Percentiles rank a stretch among this genome's conserved stretches.
Evolutionary conservation across 352 stramenopile species (phyloP).

Genomic region (Pythium brachiatum): DNA sequence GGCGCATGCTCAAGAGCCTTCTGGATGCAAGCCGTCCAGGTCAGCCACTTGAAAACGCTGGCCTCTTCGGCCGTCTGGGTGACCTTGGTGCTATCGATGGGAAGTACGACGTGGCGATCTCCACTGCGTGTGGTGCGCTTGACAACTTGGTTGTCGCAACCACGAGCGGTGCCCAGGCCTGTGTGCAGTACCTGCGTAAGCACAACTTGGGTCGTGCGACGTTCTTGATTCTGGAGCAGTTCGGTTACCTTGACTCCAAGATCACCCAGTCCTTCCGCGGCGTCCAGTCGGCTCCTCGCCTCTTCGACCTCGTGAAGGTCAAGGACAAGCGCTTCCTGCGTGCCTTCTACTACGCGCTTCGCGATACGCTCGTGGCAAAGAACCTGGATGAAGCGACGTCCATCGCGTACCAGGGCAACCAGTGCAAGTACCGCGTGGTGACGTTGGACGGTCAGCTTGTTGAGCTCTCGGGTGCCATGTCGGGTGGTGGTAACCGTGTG

Average conservation of each 20-base stretch:
- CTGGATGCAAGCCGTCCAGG: slow-evolving; percentile 89
- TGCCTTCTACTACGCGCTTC: slow-evolving; percentile 96
- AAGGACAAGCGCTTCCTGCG: slow-evolving; percentile 87
- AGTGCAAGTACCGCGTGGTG: slow-evolving; percentile 96
- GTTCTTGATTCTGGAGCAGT: slow-evolving; percentile 98
- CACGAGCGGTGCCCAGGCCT: slow-evolving; percentile 93
- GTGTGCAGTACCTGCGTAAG: slow-evolving; percentile 94
- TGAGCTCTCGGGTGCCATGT: slow-evolving; percentile 99
- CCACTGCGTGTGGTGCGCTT: slow-evolving; percentile 94
- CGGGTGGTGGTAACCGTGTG: slow-evolving; percentile 93
- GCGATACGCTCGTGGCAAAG: slow-evolving; percentile 96
- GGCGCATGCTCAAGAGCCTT: slow-evolving; percentile 86
- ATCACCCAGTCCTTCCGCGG: slow-evolving; percentile 60
- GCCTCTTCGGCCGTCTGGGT: slow-evolving; percentile 94
- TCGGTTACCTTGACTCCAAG: slow-evolving; percentile 81
- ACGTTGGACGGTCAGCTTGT: slow-evolving; percentile 97
- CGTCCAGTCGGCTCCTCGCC: slow-evolving; percentile 50
- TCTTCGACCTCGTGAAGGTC: slow-evolving; percentile 90
- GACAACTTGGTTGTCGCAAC: slow-evolving; percentile 98
- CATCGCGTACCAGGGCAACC: slow-evolving; percentile 91
- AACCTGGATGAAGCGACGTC: slow-evolving; percentile 92
- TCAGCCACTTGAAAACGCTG: slow-evolving; percentile 89
- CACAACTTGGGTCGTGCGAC: slow-evolving; percentile 95
- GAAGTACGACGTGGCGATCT: slow-evolving; percentile 98
- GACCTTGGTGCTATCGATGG: slow-evolving; percentile 95